Conservation (phyloP, 2,329 filamentous ascomycete genomes). For the Esteya vermicola region DNA sequence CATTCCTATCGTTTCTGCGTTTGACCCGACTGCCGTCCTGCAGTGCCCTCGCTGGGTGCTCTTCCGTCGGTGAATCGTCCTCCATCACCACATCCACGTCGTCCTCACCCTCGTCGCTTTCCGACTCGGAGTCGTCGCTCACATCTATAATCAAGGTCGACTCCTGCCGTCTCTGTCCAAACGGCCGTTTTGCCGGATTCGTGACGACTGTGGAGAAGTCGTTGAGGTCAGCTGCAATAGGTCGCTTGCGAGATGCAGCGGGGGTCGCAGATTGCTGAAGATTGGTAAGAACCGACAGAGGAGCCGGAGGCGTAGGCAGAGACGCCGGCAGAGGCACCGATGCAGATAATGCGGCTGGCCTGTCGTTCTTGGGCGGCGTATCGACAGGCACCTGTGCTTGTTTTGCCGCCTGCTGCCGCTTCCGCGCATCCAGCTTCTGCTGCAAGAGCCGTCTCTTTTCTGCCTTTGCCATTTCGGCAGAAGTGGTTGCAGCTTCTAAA, state of each 20-base stretch:
- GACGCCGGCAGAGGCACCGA: not conserved
- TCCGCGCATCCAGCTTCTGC: constrained; percentile 64
- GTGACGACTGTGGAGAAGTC: constrained; percentile 27
- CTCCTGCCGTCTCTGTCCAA: constrained; percentile 42
- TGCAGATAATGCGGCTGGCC: no score
- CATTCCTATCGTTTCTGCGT: no score
- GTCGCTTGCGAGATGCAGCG: constrained; percentile 21
- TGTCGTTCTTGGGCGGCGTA: not conserved
- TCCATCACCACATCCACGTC: constrained; percentile 57
- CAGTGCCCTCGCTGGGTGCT: constrained; percentile 18
- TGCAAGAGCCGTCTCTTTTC: constrained; percentile 42
- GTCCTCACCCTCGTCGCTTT: constrained; percentile 43
- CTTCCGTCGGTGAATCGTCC: constrained; percentile 38
- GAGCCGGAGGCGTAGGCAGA: not conserved
- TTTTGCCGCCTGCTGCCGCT: constrained; percentile 24
- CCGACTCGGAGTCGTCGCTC: constrained; percentile 54
- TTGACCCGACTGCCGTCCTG: constrained; percentile 10
- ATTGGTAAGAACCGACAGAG: not conserved
- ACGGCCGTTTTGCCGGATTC: constrained; percentile 39
- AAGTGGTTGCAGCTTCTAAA: constrained; percentile 10
- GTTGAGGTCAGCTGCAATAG: constrained; percentile 56
- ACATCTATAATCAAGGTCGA: constrained; percentile 68
- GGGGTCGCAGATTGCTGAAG: not conserved
- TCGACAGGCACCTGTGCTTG: not conserved
- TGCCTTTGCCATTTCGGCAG: not conserved